Evolutionary conservation across 1,139 yeast species (phyloP).

Genomic region (Wickerhamomyces sp.): DNA sequence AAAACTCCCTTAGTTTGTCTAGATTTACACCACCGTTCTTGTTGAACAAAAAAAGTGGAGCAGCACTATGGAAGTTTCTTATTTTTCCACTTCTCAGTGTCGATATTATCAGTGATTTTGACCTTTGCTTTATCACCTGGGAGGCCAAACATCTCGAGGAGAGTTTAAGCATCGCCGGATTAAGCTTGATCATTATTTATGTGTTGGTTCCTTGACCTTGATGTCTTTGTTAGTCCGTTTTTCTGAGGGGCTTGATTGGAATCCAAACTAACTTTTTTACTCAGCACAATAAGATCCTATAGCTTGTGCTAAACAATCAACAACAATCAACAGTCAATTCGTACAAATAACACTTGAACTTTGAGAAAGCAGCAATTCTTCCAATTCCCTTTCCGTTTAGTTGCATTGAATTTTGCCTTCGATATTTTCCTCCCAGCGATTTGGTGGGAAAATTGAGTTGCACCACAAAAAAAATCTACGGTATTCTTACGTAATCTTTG

Average conservation of each 20-base stretch:
- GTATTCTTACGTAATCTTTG: background rate
- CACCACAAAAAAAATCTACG: background rate
- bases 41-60: background rate
- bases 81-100: background rate
- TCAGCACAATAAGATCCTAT: too few species aligned
- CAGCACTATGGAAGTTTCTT: background rate
- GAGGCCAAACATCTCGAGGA: background rate
- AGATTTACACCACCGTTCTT: background rate
- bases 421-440: background rate
- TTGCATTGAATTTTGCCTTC: background rate
- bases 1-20: background rate
- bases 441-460: background rate
- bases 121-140: background rate
- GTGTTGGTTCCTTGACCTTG: too few species aligned
- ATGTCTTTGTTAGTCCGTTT: too few species aligned
- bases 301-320: too few species aligned
- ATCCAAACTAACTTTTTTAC: too few species aligned
- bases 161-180: background rate
- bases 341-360: too few species aligned
- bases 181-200: conserved; percentile 1
- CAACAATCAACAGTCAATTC: too few species aligned
- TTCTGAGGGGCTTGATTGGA: too few species aligned
- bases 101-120: background rate
- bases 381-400: background rate
- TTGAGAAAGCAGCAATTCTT: too few species aligned